Evolutionary conservation across 345 rosid genomes (phyloP).

Genomic region (Leavenworthia alabamica): DNA sequence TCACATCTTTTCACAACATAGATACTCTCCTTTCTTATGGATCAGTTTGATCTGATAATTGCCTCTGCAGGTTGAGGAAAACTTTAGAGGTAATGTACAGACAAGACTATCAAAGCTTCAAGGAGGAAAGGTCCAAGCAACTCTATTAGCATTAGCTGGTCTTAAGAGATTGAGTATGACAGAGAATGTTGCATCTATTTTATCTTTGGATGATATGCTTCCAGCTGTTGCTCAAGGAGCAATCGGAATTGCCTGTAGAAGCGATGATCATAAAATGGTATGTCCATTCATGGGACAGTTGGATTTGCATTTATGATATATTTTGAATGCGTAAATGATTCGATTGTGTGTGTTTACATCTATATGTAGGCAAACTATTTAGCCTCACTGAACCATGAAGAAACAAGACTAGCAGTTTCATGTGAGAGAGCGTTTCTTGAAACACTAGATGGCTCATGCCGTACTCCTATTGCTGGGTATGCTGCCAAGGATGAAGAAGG

Average conservation of each 20-base stretch:
- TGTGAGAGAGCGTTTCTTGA: constrained; percentile 90
- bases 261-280: constrained; percentile 79
- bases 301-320: neutral
- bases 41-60: neutral
- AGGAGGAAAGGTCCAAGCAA: constrained; percentile 83
- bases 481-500: constrained; percentile 70
- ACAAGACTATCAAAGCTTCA: constrained; percentile 80
- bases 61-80: constrained; percentile 64
- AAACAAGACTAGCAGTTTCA: constrained; percentile 78
- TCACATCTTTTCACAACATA: neutral
- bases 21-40: neutral
- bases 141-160: constrained; percentile 92
- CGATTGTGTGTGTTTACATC: neutral
- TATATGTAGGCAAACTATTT: constrained; percentile 59
- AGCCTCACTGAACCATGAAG: constrained; percentile 86
- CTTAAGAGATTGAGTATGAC: constrained; percentile 88
- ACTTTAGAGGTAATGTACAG: constrained; percentile 94
- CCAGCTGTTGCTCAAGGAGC: constrained; percentile 99
- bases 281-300: neutral
- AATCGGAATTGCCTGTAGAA: constrained; percentile 93
- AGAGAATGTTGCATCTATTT: constrained; percentile 68
- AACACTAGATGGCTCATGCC: constrained; percentile 91
- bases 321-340: neutral
- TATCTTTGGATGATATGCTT: constrained; percentile 86
- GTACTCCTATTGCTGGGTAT: constrained; percentile 96